Conservation (phyloP, 1,139 yeast genomes). For the Debaryomycetaceae sp. region DNA sequence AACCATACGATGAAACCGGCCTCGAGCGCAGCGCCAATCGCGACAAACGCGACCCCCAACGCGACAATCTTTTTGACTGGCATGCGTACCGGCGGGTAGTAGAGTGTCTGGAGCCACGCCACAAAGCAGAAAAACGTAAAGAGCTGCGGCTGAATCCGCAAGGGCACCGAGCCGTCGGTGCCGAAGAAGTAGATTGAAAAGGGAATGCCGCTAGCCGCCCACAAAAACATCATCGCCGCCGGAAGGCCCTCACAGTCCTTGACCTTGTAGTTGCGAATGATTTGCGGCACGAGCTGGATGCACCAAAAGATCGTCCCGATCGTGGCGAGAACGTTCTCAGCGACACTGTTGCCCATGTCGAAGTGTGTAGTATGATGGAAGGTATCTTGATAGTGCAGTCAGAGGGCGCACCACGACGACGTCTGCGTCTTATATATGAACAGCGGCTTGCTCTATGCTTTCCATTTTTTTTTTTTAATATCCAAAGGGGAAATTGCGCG, state of each 20-base stretch:
- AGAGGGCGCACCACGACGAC: no score
- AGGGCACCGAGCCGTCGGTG: constrained; percentile 67
- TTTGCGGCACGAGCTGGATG: constrained; percentile 82
- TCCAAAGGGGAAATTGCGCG: no score
- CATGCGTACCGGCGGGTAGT: constrained; percentile 69
- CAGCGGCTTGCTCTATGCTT: no score
- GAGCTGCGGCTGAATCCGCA: constrained; percentile 81
- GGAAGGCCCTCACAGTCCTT: constrained; percentile 86
- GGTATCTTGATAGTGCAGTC: no score
- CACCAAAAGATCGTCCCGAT: constrained; percentile 91
- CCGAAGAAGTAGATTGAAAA: constrained; percentile 77
- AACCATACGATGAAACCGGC: constrained; percentile 71
- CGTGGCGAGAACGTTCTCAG: constrained; percentile 80
- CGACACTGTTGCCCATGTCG: constrained; percentile 22
- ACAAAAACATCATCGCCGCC: constrained; percentile 74
- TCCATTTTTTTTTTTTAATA: no score
- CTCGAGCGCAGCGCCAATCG: constrained; percentile 56
- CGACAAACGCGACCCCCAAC: constrained; percentile 33
- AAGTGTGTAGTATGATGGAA: no score
- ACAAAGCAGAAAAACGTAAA: constrained; percentile 69
- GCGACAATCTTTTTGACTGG: constrained; percentile 32
- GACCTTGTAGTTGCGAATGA: constrained; percentile 62
- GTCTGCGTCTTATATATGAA: no score
- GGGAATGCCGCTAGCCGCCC: constrained; percentile 83
- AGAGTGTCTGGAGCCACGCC: constrained; percentile 69